Base-by-base conservation (phyloP, 371 early-diverging fungal genomes). In the Chytridiales sp. region DNA sequence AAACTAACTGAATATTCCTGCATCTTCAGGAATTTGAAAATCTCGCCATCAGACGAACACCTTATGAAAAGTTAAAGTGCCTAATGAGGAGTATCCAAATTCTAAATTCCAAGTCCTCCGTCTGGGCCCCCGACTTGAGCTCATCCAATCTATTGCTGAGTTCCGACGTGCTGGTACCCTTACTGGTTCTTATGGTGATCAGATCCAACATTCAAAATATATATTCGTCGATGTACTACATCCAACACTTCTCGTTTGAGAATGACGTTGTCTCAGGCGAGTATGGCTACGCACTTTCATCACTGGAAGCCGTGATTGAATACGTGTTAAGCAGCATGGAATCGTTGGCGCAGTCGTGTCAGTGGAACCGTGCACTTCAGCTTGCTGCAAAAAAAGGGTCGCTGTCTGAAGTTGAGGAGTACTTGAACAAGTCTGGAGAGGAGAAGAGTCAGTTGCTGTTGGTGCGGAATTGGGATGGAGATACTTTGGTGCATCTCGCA, bases 61-160 rank as follows among this genome's bases (percentile, higher is more conserved):
- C 67, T 6, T 61, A 58, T 29, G 67, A 67, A 39, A 67, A 67
- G 35, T 51, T 67, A 22, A 56, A 56, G 40, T 57, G 62, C 35
- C 54, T 67, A 1, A 61, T 67, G 62, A 4, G 57, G 11, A 52
- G 52, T 32, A 44, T 67, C 2, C 49, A 54, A 8, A 30, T 57
- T 26, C 32, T 62, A n/a, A 61, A 38, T 38, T 19, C 61, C 19
- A 42, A 17, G 11, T 22, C 52, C 4, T 53, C 53, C 31, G n/a
- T n/a, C n/a, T n/a, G n/a, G n/a, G n/a, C n/a, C n/a, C 61, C 61
- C 15, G 26, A 47, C 15, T 30, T 27, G n/a, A 4, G 21, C 4
- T 22, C 39, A 8, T 30, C 34, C n/a, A 38, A 27, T 9, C 19
- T 43, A 31, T 39, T 61, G n/a, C 39, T 67, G 1, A 59, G 52